These are phyloP conservation scores for Sphagnum magellanicum DNA, from an alignment of 228 moss, liverwort and hornwort genomes.

Conservation along the genomic window DNA sequence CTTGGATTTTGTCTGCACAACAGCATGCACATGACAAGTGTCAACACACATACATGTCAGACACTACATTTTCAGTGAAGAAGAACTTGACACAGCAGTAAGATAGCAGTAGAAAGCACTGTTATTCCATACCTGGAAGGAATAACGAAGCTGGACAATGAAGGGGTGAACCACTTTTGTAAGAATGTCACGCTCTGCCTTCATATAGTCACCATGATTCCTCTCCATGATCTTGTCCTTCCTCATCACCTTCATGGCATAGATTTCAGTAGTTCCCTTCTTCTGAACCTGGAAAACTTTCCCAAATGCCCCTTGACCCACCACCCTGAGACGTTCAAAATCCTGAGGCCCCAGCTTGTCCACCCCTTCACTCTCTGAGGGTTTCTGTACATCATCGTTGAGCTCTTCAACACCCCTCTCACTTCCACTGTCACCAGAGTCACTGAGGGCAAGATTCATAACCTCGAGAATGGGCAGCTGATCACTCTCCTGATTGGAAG, in stretches of 20 bases:
- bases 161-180: slow-evolving; percentile 94
- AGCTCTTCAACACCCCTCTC: slow-evolving; percentile 51
- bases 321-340: slow-evolving; percentile 85
- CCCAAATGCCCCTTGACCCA: slow-evolving; percentile 92
- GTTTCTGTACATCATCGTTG: slow-evolving; percentile 38
- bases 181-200: slow-evolving; percentile 91
- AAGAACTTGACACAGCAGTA: too few species aligned
- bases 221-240: slow-evolving; percentile 87
- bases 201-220: slow-evolving; percentile 91
- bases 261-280: slow-evolving; percentile 86
- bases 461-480: slow-evolving; percentile 15
- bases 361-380: slow-evolving; percentile 13
- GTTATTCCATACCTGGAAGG: slow-evolving; percentile 67
- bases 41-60: neutral
- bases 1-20: slow-evolving; percentile 76
- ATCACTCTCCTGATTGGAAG: slow-evolving; percentile 5
- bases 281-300: slow-evolving; percentile 92
- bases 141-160: slow-evolving; percentile 92
- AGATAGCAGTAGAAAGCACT: too few species aligned
- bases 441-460: slow-evolving; percentile 49
- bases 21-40: neutral
- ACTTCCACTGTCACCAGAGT: slow-evolving; percentile 82
- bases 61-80: too few species aligned
- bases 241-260: slow-evolving; percentile 97
- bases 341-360: slow-evolving; percentile 81